Base-by-base conservation (phyloP, 2,329 filamentous ascomycete species). In the Sclerotinia sclerotiorum region DNA sequence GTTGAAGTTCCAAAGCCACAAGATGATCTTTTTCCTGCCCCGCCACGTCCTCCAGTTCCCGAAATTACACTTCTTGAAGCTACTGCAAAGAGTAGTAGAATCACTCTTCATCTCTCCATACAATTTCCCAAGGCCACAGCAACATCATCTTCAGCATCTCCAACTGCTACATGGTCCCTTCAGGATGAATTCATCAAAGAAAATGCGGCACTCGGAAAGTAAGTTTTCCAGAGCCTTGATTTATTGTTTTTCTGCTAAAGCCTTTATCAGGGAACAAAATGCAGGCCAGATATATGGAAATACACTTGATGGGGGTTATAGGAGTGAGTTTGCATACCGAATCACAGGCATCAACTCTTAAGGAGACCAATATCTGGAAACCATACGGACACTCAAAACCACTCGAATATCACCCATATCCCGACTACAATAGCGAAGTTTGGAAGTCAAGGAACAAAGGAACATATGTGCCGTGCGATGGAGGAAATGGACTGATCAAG, bases 331-430 rank as follows among this genome's bases (percentile, higher is more conserved):
- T 67, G 69, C 56, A 75, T 60, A 66, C 77, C 77, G 66, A 76
- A 76, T 48, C 76, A 75, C 56, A 67, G 11, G 42, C 73, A 80
- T 49, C 78, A 71, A 21, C 72, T 72, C 75, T 82, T 24, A 71
- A 52, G 24, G 24, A 72, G 69, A 61, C 76, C 74, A 58, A 78
- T n/a, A 74, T 76, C 11, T 74, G 76, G 60, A 71, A 77, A 83
- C 81, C 74, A 76, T 85, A 83, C 73, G 82, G 76, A 65, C 76
- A 79, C 17, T 79, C 84, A 55, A 79, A 81, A 62, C 84, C 87
- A 0, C 81, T 85, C 67, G 81, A 84, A 27, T 92, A 91, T 78
- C 84, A 88, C 69, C 91, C 91, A 0, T 93, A 93, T 71, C 90
- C 90, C 0, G 80, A 85, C 21, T 92, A 93, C 79, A 90, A 91